Evolutionary conservation across 352 stramenopile genomes (phyloP), one percentile per base, ranked within the genome.

Genomic region (Pythium rhizo-oryzae): DNA sequence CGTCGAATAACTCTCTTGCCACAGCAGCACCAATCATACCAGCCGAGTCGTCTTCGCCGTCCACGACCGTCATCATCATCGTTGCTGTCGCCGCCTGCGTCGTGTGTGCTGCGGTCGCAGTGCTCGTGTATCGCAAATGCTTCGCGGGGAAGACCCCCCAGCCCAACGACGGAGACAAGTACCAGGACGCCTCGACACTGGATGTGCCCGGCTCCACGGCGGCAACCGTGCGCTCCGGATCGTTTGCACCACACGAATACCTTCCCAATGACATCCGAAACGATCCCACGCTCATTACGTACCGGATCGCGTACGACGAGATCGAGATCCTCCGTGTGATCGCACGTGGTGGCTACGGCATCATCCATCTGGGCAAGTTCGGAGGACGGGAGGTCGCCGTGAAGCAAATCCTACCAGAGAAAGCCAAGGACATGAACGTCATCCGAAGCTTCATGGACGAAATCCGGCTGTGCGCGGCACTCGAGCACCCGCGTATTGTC

Each of bases 401-500:
- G 6, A 77, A 77, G 65, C 59, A 65, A 19, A 24, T 77, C 0
- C 43, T 64, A 16, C 53, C 44, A 1, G 72, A 77, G 9, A 75
- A 68, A 28, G 59, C 69, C 7, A 71, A 64, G 2, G 71, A 77
- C 12, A 77, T 62, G 13, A 43, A 19, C 19, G 37, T 50, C 5
- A 68, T 71, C 23, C 55, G 52, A 23, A 79, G 46, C 51, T 80
- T 80, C 39, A 74, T 77, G 71, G 66, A 72, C 57, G 74, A 80
- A 60, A 78, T 80, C 30, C 67, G 71, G 3, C 65, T 80, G n/a
- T 80, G 75, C 41, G 61, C 76, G 2, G 56, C 58, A 19, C 41
- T 82, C 11, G 70, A 78, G 21, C 76, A 82, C 28, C 72, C 72
- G 1, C 70, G 74, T 9, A 72, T 82, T 43, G 76, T 82, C 30